Conservation (phyloP, 2,329 filamentous ascomycete species). For the Hysterium pulicare region DNA sequence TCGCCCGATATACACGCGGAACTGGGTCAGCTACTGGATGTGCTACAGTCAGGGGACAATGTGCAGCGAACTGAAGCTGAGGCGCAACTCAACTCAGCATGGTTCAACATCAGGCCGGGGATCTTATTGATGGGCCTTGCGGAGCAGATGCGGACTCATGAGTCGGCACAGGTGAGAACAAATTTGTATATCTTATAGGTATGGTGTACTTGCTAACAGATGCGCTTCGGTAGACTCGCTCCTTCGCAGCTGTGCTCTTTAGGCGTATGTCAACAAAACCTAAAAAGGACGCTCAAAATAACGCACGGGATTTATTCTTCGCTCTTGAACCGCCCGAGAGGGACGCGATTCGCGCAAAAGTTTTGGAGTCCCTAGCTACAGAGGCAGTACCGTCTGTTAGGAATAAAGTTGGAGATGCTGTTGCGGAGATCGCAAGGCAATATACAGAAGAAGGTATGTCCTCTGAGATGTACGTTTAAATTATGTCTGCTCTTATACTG, state of each 20-base stretch:
- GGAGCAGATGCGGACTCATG: constrained; percentile 81
- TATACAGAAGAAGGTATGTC: constrained; percentile 84
- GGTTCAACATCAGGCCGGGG: constrained; percentile 78
- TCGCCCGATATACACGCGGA: constrained; percentile 79
- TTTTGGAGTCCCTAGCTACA: constrained; percentile 70
- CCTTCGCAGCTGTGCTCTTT: constrained; percentile 92
- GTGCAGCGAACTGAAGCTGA: constrained; percentile 79
- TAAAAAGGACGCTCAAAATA: constrained; percentile 66
- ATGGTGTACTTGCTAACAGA: neutral
- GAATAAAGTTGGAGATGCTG: constrained; percentile 96
- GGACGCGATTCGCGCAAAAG: constrained; percentile 74
- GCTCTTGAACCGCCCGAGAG: constrained; percentile 72
- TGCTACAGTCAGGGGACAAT: constrained; percentile 88
- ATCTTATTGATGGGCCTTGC: constrained; percentile 89
- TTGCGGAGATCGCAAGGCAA: constrained; percentile 91
- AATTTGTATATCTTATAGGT: neutral
- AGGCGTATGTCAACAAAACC: constrained; percentile 88
- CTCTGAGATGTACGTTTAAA: too few relatives aligned
- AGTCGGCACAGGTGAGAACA: constrained; percentile 64
- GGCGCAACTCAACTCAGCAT: constrained; percentile 85
- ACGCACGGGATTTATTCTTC: constrained; percentile 79
- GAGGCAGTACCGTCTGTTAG: constrained; percentile 74
- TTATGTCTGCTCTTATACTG: too few relatives aligned
- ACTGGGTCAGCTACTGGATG: constrained; percentile 81
- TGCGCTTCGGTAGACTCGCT: constrained; percentile 62